A percentile compares a stretch with the other conserved stretches of the same genome.
Conservation (phyloP, 1,284 basidiomycete species). For the Ceratobasidium sp. region DNA sequence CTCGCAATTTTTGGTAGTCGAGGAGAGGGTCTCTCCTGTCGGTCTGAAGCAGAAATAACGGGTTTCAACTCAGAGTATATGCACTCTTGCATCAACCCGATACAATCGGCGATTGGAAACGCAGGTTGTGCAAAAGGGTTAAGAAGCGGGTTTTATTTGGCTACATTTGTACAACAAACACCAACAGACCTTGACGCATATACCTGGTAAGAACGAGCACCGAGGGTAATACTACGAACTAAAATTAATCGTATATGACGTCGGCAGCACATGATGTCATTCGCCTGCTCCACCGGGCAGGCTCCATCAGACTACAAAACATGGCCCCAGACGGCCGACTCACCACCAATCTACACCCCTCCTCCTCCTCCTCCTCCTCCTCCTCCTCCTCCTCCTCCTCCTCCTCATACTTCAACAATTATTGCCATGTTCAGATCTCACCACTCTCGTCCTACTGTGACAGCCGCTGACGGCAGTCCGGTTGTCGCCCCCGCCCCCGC, state of each 20-base stretch:
- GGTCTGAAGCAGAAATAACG: background rate
- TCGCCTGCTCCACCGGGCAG: slow-evolving; percentile 8
- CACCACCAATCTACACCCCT: background rate
- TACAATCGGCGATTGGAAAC: background rate
- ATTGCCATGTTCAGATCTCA: slow-evolving; percentile 25
- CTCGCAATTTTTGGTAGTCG: background rate
- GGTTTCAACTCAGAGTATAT: slow-evolving; percentile 6
- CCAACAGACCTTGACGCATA: background rate
- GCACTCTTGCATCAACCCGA: background rate
- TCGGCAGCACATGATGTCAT: slow-evolving; percentile 14
- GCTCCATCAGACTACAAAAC: slow-evolving; percentile 4
- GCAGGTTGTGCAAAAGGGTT: background rate
- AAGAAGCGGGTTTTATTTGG: slow-evolving; percentile 12
- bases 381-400: background rate
- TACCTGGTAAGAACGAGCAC: too few relatives aligned
- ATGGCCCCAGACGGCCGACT: slow-evolving; percentile 2
- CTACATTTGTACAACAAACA: background rate
- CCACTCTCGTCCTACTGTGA: slow-evolving; percentile 1
- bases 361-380: background rate
- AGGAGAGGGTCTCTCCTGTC: background rate
- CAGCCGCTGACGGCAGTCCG: slow-evolving; percentile 8
- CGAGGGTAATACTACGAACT: background rate
- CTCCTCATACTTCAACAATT: background rate
- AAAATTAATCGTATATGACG: background rate
- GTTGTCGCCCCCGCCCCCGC: slow-evolving; percentile 9